Evolutionary conservation across 106 monocot species (phyloP), one percentile per base, ranked within the genome.

Genomic region (Apostasia shenzhenica): DNA sequence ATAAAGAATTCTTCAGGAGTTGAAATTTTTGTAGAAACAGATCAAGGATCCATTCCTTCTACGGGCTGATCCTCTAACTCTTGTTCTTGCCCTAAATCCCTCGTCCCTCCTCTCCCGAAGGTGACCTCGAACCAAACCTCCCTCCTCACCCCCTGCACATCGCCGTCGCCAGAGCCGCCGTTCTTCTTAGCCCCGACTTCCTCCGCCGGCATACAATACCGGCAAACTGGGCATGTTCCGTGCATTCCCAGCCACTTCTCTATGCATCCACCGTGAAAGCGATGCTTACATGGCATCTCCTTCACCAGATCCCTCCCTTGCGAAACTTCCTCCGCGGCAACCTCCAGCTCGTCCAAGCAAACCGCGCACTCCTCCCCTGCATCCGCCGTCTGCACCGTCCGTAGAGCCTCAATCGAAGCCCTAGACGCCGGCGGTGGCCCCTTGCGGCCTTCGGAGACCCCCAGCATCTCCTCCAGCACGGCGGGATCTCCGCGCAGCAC

Each of bases 201-300:
- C 65, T 80, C 82, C 46, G 49, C 77, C 38, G 92, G 88, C 92
- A 92, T 88, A 78, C 45, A 58, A 54, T 52, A 81, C 50, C 83
- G 60, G 52, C 92, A 92, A 7, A 92, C 61, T 3, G 92, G 92
- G 57, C 92, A 92, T 2, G 88, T 79, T 0, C 85, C 85, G 64
- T 92, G 88, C 67, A 85, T 72, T 61, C 69, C 56, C 39, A 92
- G 73, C 92, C 92, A 92, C 81, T 70, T 88, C 76, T 79, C 79
- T 61, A 92, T 85, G 70, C 92, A 92, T 1, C 44, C 81, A 4
- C 71, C 85, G 48, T 92, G 92, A 45, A 79, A 92, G 60, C 85
- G 68, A 42, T 92, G 92, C 73, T 61, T 14, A 55, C 92, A 92
- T 0, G 83, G 80, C 92, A 88, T 88, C 85, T 88, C 92, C 83